These are phyloP conservation scores for Rubus idaeus DNA, from an alignment of 306 rosid species.

Conservation along the genomic window DNA sequence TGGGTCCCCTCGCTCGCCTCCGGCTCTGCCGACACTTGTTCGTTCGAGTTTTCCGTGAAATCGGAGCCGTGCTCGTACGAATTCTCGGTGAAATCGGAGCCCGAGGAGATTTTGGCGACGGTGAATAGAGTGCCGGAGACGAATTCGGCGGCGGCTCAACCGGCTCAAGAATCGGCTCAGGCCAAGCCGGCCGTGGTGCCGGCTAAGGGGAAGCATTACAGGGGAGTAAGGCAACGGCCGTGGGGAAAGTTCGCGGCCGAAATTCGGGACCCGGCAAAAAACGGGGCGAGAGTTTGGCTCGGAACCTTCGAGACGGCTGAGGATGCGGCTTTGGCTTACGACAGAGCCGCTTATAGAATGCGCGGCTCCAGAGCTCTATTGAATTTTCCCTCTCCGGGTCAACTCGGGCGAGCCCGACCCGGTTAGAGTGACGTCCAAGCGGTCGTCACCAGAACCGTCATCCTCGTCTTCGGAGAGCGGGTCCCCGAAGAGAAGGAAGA, in stretches of 20 bases:
- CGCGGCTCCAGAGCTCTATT: constrained; percentile 79
- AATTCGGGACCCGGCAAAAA: constrained; percentile 90
- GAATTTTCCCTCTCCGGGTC: constrained; percentile 81
- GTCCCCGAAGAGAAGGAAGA: constrained; percentile 49
- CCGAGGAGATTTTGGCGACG: background rate
- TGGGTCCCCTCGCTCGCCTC: constrained; percentile 70
- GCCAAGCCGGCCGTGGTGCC: constrained; percentile 41
- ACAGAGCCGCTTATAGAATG: constrained; percentile 87
- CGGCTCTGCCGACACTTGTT: constrained; percentile 23
- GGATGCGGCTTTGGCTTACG: constrained; percentile 94
- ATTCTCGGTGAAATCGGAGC: constrained; percentile 9
- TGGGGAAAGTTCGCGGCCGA: constrained; percentile 99
- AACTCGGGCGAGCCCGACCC: constrained; percentile 95
- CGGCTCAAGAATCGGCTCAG: background rate
- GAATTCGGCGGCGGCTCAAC: background rate
- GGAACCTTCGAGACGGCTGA: constrained; percentile 94
- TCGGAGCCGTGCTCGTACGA: constrained; percentile 39
- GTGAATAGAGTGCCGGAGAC: background rate
- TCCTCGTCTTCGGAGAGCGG: constrained; percentile 42
- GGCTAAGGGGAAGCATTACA: constrained; percentile 71
- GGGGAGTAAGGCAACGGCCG: constrained; percentile 90
- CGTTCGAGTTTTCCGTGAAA: constrained; percentile 37
- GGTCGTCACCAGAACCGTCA: constrained; percentile 47
- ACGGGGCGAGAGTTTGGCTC: constrained; percentile 95
- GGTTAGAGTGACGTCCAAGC: constrained; percentile 62